phyloP scores from a whole-genome alignment of 805 yeast species.

The Wickerhamiella musiphila region DNA sequence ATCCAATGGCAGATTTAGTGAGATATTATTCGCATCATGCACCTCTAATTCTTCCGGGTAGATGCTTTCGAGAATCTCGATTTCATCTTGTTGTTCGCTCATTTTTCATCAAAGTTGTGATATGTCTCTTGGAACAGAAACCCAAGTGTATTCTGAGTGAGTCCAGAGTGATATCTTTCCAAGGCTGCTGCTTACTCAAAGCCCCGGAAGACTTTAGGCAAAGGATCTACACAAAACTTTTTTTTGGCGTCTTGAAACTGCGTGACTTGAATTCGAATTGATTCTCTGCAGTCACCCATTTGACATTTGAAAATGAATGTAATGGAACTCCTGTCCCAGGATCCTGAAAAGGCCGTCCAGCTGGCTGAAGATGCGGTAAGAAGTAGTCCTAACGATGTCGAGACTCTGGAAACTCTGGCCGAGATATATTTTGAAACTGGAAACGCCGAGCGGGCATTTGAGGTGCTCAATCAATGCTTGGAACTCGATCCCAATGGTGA shows the following conservation, averaged over 20 bases:
- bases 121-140: too few relatives aligned
- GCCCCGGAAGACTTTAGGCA: too few relatives aligned
- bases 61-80: constrained; percentile 76
- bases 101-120: constrained; percentile 31
- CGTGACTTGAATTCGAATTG: constrained; percentile 18
- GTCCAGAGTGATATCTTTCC: too few relatives aligned
- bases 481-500: constrained; percentile 51
- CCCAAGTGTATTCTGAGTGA: too few relatives aligned
- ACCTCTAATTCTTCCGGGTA: constrained; percentile 77
- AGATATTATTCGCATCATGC: constrained; percentile 31
- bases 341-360: constrained; percentile 38
- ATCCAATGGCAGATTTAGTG: constrained; percentile 47
- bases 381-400: constrained; percentile 27
- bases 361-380: constrained; percentile 22
- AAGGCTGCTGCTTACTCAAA: too few relatives aligned
- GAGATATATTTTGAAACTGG: constrained; percentile 69
- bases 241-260: constrained; percentile 17
- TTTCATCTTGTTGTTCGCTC: constrained; percentile 79
- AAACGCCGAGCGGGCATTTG: constrained; percentile 62
- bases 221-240: too few relatives aligned
- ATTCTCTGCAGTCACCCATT: constrained; percentile 4
- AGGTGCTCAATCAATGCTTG: constrained; percentile 40
- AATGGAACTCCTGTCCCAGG: constrained; percentile 21
- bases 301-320: background rate
- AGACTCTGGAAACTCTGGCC: constrained; percentile 30